Percentiles rank a stretch among this genome's conserved stretches.
Conservation (phyloP, 495 filamentous ascomycete species). For the Clohesyomyces aquaticus region DNA sequence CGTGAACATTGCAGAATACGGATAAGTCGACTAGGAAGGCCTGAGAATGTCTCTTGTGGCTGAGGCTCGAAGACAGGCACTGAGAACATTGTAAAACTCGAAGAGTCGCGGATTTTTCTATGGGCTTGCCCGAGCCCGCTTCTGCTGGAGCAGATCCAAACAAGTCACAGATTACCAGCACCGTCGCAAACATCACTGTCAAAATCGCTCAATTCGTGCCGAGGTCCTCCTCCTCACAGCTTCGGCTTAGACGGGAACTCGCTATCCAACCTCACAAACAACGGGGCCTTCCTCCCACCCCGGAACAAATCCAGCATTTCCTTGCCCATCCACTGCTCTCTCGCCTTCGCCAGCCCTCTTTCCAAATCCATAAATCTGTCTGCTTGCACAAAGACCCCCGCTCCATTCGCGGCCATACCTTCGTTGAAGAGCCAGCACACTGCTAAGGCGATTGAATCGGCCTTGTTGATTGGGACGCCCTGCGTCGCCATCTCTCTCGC, state of each 20-base stretch:
- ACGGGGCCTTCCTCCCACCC: conserved; percentile 40
- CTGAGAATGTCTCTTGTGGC: too few relatives aligned
- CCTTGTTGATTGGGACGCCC: conserved; percentile 45
- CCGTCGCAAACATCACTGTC: too few relatives aligned
- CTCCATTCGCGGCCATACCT: conserved; percentile 43
- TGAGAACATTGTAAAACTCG: too few relatives aligned
- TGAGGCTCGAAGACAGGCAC: too few relatives aligned
- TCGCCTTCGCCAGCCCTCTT: conserved; percentile 43
- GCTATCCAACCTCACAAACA: conserved; percentile 37
- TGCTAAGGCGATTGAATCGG: conserved; percentile 43
- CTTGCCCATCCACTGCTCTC: conserved; percentile 47
- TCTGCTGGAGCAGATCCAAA: too few relatives aligned
- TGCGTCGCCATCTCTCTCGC: conserved; percentile 38
- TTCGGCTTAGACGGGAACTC: conserved; percentile 17
- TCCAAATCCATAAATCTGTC: conserved; percentile 44
- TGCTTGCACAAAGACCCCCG: conserved; percentile 43
- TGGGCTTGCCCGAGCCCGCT: too few relatives aligned
- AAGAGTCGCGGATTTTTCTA: too few relatives aligned
- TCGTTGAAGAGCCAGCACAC: conserved; percentile 43
- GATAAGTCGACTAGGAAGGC: too few relatives aligned
- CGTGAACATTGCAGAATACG: too few relatives aligned
- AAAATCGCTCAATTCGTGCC: too few relatives aligned
- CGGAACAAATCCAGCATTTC: conserved; percentile 48
- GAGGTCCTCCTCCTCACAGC: not conserved
- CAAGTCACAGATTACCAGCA: too few relatives aligned